A percentile compares a stretch with the other conserved stretches of the same genome.
These are phyloP conservation scores for Ephemerocybe angulata DNA, from an alignment of 768 basidiomycete genomes.

Conservation along the genomic window DNA sequence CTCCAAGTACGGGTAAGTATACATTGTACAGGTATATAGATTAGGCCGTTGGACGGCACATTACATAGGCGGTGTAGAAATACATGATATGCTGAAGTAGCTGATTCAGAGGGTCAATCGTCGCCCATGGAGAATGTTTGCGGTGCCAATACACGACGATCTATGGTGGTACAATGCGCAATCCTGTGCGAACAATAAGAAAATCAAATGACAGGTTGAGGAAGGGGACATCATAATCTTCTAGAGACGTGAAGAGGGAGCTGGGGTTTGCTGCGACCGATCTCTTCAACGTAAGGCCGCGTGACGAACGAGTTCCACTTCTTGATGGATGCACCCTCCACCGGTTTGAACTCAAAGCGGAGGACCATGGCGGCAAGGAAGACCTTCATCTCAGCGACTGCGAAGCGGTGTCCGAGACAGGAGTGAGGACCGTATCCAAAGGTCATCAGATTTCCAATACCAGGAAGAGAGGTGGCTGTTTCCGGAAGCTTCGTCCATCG, in stretches of 20 bases:
- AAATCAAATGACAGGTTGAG: neutral
- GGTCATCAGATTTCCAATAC: conserved; percentile 48
- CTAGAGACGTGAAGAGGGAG: conserved; percentile 29
- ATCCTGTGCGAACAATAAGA: neutral
- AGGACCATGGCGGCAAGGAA: conserved; percentile 45
- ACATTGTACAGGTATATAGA: too few species aligned
- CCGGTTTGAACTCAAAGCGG: conserved; percentile 43
- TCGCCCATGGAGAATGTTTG: too few species aligned
- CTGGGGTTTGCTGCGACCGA: conserved; percentile 37
- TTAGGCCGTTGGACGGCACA: too few species aligned
- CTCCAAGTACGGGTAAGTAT: too few species aligned
- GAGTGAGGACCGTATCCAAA: conserved; percentile 51
- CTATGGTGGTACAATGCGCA: neutral
- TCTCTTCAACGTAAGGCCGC: conserved; percentile 42
- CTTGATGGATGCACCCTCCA: conserved; percentile 35
- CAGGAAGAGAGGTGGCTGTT: conserved; percentile 38
- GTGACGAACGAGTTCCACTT: conserved; percentile 50
- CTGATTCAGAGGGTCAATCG: too few species aligned
- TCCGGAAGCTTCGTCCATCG: conserved; percentile 46
- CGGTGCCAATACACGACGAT: too few species aligned
- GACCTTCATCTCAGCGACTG: conserved; percentile 47
- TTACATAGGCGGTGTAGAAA: too few species aligned
- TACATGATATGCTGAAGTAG: too few species aligned
- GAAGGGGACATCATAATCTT: conserved; percentile 4
- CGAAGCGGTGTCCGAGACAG: conserved; percentile 48